phyloP scores from a whole-genome alignment of 192 early-diverging fungal genomes.

The Umbelopsis sp. region DNA sequence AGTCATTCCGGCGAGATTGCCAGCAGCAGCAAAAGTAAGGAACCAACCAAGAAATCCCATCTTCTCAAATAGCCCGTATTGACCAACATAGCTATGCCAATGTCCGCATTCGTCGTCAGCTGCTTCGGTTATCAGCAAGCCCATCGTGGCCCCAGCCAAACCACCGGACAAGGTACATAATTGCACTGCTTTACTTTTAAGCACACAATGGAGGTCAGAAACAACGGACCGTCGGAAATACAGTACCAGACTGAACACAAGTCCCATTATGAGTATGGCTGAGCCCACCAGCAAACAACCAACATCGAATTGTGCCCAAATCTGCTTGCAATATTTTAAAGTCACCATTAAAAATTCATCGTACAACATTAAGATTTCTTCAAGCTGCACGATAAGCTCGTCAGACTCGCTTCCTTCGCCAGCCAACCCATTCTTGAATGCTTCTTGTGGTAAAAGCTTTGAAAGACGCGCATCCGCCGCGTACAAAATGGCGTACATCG shows the following conservation, averaged over 20 bases:
- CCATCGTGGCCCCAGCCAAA: not conserved
- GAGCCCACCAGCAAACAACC: conserved; percentile 77
- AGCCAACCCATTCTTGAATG: not conserved
- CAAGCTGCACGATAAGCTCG: not conserved
- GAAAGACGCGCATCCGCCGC: conserved; percentile 22
- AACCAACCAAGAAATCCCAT: conserved; percentile 32
- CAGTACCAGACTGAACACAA: not conserved
- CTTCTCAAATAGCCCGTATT: conserved; percentile 35
- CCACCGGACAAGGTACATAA: conserved; percentile 22
- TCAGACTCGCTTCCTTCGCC: not conserved
- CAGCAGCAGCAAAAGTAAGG: not conserved
- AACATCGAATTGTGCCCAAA: conserved; percentile 94
- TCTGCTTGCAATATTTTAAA: conserved; percentile 71
- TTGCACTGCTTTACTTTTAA: conserved; percentile 29
- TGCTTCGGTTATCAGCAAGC: not conserved
- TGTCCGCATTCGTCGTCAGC: not conserved
- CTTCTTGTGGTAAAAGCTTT: not conserved
- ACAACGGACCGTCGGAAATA: not conserved
- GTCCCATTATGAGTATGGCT: conserved; percentile 49
- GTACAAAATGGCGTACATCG: conserved; percentile 37
- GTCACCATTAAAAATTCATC: conserved; percentile 58
- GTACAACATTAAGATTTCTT: conserved; percentile 26
- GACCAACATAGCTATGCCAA: not conserved
- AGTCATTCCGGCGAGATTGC: not conserved
- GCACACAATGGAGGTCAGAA: not conserved